A percentile compares a stretch with the other conserved stretches of the same genome.
Conservation (phyloP, 805 yeast genomes). For the Barnettozyma californica region DNA sequence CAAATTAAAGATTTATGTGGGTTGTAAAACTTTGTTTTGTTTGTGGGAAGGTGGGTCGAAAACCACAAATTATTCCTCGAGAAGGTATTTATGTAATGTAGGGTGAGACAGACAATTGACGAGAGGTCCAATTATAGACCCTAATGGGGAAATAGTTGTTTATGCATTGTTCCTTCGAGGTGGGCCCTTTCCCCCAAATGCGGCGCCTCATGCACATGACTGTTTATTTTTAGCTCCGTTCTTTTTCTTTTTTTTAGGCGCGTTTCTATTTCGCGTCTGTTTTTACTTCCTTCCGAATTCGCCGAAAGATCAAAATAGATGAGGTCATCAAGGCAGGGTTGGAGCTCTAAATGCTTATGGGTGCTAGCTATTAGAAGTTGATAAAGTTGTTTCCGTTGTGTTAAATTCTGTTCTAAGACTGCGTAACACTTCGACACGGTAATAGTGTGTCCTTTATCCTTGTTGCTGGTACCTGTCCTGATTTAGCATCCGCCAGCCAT, state of each 20-base stretch:
- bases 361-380: too few species aligned
- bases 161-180: neutral
- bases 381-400: too few species aligned
- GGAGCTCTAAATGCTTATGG: too few species aligned
- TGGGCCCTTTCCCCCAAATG: neutral
- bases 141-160: neutral
- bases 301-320: too few species aligned
- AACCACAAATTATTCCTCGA: neutral
- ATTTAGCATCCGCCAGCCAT: neutral
- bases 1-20: too few species aligned
- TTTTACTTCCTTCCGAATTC: too few species aligned
- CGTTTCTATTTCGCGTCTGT: neutral
- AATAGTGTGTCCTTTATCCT: neutral
- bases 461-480: neutral
- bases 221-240: neutral
- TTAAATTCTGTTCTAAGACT: too few species aligned
- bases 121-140: neutral
- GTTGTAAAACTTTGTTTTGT: neutral
- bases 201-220: neutral
- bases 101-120: neutral
- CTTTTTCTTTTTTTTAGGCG: neutral
- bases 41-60: neutral
- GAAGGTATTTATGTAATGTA: neutral
- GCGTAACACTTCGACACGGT: too few species aligned
- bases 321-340: neutral